A percentile compares a stretch with the other conserved stretches of the same genome.
phyloP scores from a whole-genome alignment of 2,329 filamentous ascomycete species.

The Fusarium solani-melongenae region DNA sequence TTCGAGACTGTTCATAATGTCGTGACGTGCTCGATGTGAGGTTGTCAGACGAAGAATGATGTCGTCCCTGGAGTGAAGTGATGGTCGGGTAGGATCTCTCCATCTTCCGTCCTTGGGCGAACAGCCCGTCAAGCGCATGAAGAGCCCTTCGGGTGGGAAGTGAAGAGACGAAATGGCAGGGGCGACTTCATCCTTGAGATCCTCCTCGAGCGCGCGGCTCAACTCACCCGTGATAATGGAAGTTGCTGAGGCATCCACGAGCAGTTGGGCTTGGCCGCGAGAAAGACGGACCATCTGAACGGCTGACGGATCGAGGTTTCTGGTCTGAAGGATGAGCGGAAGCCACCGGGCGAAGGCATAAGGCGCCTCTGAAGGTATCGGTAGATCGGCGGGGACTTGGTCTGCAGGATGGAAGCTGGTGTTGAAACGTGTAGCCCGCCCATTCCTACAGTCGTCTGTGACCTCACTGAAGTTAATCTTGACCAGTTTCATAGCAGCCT shows the following conservation, averaged over 20 bases:
- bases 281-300: slow-evolving; percentile 48
- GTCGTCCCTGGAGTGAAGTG: slow-evolving; percentile 47
- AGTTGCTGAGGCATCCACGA: slow-evolving; percentile 45
- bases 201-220: slow-evolving; percentile 10
- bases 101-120: slow-evolving; percentile 55
- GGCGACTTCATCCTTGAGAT: slow-evolving; percentile 41
- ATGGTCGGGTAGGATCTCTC: slow-evolving; percentile 32
- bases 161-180: slow-evolving; percentile 37
- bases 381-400: not conserved
- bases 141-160: slow-evolving; percentile 52
- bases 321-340: slow-evolving; percentile 50
- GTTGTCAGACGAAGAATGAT: slow-evolving; percentile 53
- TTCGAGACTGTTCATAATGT: slow-evolving; percentile 44
- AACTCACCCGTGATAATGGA: slow-evolving; percentile 38
- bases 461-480: not conserved
- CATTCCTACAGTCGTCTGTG: slow-evolving; percentile 8
- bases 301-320: slow-evolving; percentile 38
- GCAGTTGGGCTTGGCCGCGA: slow-evolving; percentile 42
- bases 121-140: slow-evolving; percentile 55
- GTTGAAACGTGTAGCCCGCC: slow-evolving; percentile 11
- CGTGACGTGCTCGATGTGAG: slow-evolving; percentile 50
- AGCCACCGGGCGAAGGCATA: slow-evolving; percentile 57
- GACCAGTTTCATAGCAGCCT: not conserved
- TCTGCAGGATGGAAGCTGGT: slow-evolving; percentile 10
- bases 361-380: slow-evolving; percentile 41